A percentile compares a stretch with the other conserved stretches of the same genome.
phyloP scores from a whole-genome alignment of 2,329 filamentous ascomycete genomes.

The Cladosporium sp. region DNA sequence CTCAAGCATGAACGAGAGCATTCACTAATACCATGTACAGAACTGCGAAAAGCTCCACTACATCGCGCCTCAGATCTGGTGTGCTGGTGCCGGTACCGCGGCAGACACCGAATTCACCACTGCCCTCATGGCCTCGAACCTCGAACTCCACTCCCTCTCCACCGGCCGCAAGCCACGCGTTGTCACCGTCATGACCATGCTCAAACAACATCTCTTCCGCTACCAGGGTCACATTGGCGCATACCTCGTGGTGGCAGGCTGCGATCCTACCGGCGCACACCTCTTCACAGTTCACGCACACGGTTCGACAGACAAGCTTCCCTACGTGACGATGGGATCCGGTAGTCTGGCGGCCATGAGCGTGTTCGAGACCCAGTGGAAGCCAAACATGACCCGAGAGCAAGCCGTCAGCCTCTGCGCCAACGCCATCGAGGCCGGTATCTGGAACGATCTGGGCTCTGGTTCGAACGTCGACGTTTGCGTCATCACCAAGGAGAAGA shows the following conservation, averaged over 20 bases:
- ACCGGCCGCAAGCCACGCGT: conserved; percentile 96
- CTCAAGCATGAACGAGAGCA: background rate
- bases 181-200: conserved; percentile 98
- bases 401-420: conserved; percentile 80
- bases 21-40: conserved; percentile 38
- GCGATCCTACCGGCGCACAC: conserved; percentile 91
- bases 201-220: conserved; percentile 98
- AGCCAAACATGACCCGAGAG: conserved; percentile 71
- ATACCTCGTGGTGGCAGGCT: conserved; percentile 94
- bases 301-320: conserved; percentile 96
- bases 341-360: conserved; percentile 96
- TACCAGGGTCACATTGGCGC: conserved; percentile 98
- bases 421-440: conserved; percentile 91
- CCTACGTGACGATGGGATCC: conserved; percentile 98
- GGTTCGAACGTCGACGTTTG: conserved; percentile 97
- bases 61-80: conserved; percentile 98
- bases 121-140: conserved; percentile 95
- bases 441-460: conserved; percentile 97
- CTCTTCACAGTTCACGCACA: conserved; percentile 98
- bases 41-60: conserved; percentile 99
- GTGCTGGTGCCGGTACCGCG: conserved; percentile 93
- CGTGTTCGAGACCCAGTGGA: conserved; percentile 96
- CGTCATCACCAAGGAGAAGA: conserved; percentile 93
- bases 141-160: conserved; percentile 94
- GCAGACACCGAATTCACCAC: conserved; percentile 99